These are phyloP conservation scores for Astragalus membranaceus DNA, from an alignment of 306 rosid genomes.

Conservation along the genomic window DNA sequence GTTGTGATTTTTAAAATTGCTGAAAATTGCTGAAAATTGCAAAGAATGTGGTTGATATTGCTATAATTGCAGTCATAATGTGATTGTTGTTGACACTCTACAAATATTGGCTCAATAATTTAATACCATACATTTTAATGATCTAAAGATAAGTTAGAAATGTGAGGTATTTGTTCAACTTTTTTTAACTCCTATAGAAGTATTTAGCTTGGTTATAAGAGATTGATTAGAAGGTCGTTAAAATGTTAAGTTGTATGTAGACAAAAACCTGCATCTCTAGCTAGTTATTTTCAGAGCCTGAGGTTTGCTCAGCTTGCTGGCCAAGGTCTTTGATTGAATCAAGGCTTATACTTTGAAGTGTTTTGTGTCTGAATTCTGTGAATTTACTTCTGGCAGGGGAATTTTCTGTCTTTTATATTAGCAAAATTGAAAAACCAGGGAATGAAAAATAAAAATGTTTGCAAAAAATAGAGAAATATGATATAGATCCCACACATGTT, in stretches of 20 bases:
- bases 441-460: background rate
- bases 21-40: background rate
- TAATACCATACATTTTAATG: constrained; percentile 7
- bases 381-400: constrained; percentile 8
- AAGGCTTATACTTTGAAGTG: background rate
- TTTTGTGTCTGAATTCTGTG: background rate
- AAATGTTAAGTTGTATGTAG: background rate
- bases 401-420: background rate
- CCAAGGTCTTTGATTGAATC: constrained; percentile 5
- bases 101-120: background rate
- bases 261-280: constrained; percentile 4
- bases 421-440: background rate
- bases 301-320: background rate
- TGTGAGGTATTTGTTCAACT: background rate
- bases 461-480: constrained; percentile 3
- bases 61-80: background rate
- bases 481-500: background rate
- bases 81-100: background rate
- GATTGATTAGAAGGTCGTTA: background rate
- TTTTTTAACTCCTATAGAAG: background rate
- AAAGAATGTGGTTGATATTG: background rate
- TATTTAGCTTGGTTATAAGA: background rate
- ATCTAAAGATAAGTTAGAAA: background rate
- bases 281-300: constrained; percentile 3
- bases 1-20: no score